Base-by-base conservation (phyloP, 257 asterid genomes). In the Linderniella brevidens region DNA sequence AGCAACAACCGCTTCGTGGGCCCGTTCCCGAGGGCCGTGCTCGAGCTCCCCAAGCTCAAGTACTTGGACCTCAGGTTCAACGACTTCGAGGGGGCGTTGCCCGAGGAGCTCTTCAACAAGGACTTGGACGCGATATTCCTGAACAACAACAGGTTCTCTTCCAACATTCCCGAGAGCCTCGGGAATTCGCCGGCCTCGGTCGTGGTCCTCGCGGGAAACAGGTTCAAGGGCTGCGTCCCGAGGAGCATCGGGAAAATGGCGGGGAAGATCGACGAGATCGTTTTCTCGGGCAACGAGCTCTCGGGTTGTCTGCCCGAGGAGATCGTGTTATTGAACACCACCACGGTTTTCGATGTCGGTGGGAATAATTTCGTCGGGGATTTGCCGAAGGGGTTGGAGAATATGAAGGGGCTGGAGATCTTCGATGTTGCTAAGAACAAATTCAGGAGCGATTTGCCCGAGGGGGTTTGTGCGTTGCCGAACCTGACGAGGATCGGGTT, bases 1-100 rank as follows among this genome's bases (percentile, higher is more conserved):
- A 86, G 97, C 67, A 86, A 86, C 58, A 86, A 86, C 5, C 80
- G 97, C 0, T 73, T 86, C 3, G 93, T 82, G 0, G 97, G 94
- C 0, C 47, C 64, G 1, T 86, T 86, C 43, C 97, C 97, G 0
- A 37, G 58, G 14, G 66, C 59, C 5, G 77, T 86, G 14, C 19
- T 82, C 15, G 75, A 62, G 18, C 61, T 82, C 1, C 80, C 75
- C 0, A 50, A 35, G 0, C 74, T 86, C 20, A 79, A 71, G 14
- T 86, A 44, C 20, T 74, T 86, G 0, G 97, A 86, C 40, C 64
- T 86, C 0, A 56, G 97, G 55, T 86, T 40, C 70, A 86, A 86
- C 9, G 83, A 86, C 17, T 86, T 86, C 8, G 94, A 86, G 51
- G 97, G 97, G 3, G 40, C 41, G 17, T n/a, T 86, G 55, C 92